phyloP scores from a whole-genome alignment of 2,329 filamentous ascomycete species.

The Paraphaeosphaeria sporulosa region DNA sequence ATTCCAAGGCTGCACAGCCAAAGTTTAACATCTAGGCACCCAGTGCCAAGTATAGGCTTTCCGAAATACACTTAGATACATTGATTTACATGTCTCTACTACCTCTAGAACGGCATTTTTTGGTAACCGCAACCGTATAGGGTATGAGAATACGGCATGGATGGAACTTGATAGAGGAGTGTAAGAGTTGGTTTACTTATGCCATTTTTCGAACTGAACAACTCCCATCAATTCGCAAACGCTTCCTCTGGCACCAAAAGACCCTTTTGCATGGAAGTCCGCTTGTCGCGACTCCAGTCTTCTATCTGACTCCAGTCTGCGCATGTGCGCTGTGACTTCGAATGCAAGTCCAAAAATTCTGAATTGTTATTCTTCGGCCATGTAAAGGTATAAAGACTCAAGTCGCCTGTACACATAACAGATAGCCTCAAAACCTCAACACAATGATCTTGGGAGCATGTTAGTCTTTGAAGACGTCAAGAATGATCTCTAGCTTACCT shows the following conservation, averaged over 20 bases:
- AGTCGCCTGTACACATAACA: neutral
- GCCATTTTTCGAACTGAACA: too few species aligned
- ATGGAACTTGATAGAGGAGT: too few species aligned
- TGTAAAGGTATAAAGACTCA: neutral
- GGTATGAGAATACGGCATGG: too few species aligned
- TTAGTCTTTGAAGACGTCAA: neutral
- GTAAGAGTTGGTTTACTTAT: too few species aligned
- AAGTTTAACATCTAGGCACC: too few species aligned
- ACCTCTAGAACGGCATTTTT: too few species aligned
- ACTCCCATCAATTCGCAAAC: neutral
- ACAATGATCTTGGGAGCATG: neutral
- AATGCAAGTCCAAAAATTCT: neutral
- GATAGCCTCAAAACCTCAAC: neutral
- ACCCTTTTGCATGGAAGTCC: neutral
- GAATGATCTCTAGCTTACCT: neutral
- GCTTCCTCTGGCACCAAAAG: conserved; percentile 1
- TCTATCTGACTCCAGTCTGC: neutral
- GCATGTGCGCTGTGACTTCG: neutral
- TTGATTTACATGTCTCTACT: too few species aligned
- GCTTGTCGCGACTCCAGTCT: neutral
- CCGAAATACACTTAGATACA: too few species aligned
- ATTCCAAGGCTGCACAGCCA: too few species aligned
- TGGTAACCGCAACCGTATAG: too few species aligned
- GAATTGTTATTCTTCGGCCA: conserved; percentile 1
- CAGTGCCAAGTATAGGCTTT: too few species aligned